Base-by-base conservation (phyloP, 1,139 yeast species). In the Dujonia santamariae region DNA sequence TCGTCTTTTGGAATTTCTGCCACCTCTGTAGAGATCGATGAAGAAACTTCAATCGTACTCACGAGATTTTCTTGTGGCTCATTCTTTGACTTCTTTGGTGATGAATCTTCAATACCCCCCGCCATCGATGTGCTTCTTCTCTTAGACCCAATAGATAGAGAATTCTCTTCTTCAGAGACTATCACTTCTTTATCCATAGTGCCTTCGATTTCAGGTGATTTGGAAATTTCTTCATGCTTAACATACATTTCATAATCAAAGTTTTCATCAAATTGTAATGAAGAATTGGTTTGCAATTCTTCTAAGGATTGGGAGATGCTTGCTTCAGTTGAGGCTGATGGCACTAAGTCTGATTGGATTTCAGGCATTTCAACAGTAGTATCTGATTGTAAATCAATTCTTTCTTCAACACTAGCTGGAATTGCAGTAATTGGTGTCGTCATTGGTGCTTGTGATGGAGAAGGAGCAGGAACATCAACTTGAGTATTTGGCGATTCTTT, bases 161-260 rank as follows among this genome's bases (percentile, higher is more conserved):
- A n/a, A n/a, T n/a, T n/a, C n/a, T n/a, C n/a, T n/a, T n/a, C n/a
- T n/a, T n/a, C n/a, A n/a, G n/a, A n/a, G n/a, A n/a, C n/a, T n/a
- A n/a, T n/a, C n/a, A n/a, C 12, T 17, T 29, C 21, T 9, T 22
- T 25, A 6, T 11, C 24, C 26, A 29, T 18, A 4, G 32, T 29
- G 8, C 32, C 32, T 9, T 29, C 27, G 13, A 29, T 15, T 17
- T 29, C 33, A 18, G 28, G 33, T 4, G 33, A 30, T 16, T 19
- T 28, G 9, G 23, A n/a, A 14, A 19, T 9, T 17, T 27, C 30
- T 7, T 28, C 31, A 13, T 26, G 13, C n/a, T 22, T 30, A 4
- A 30, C 15, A 19, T 15, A 30, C 17, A 16, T 18, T 21, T 24
- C 28, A 30, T 30, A 30, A 18, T 23, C 27, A 21, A 30, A 30